Evolutionary conservation across 805 yeast genomes (phyloP), one percentile per base, ranked within the genome.

Genomic region (Komagataella mondaviorum): DNA sequence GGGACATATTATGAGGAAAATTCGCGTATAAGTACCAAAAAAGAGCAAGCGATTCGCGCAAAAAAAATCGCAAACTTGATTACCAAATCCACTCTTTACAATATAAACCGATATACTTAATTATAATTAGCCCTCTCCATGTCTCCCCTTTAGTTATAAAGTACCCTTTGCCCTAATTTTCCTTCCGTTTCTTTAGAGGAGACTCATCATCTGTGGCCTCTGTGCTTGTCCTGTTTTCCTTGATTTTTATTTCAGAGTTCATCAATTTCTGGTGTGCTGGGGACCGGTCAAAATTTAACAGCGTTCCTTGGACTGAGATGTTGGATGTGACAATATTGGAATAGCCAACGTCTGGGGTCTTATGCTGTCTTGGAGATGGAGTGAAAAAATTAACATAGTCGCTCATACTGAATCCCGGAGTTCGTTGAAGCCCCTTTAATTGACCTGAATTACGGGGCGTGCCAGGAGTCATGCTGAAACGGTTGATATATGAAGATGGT

Each of bases 341-440:
- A 23, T 45, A 45, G 47, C 30, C 23, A 20, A 46, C 44, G 52
- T 65, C 72, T 2, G 75, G 74, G 0, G 74, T 70, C 47, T 68
- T 61, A 6, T 61, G 52, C 24, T 58, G 63, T n/a, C 70, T 56
- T 22, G 85, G 85, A 7, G 86, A 80, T 3, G 93, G 93, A 1
- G 90, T 81, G 61, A 83, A 82, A 55, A 85, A 73, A 61, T 87
- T 84, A 44, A 88, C 84, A 62, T 85, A 87, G 62, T 87, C 96
- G 61, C 80, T 82, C 81, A 87, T 79, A 64, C 87, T 86, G 68
- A 87, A 86, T 2, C 83, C 85, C 1, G 84, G 84, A 0, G 86
- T 83, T 56, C 66, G 65, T 44, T 58, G 39, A 5, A 30, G 59
- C 4, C 58, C 59, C 16, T 6, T 75, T 64, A 30, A 8, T 16